Evolutionary conservation across 805 yeast genomes (phyloP).

Genomic region (Cyberlindnera lachancei): DNA sequence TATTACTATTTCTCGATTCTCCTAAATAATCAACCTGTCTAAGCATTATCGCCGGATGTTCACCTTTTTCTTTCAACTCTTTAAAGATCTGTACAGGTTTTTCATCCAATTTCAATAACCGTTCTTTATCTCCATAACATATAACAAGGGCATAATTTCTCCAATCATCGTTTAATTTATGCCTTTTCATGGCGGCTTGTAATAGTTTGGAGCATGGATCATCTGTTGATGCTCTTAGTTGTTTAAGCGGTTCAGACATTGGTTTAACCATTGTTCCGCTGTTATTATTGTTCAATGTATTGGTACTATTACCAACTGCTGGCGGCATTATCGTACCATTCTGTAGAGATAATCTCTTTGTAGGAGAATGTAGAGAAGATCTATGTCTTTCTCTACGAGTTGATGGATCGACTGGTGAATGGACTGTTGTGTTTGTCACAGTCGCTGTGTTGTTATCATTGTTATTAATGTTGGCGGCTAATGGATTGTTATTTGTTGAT

Average conservation of each 20-base stretch:
- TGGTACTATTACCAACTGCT: too few species aligned
- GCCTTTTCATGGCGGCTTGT: slow-evolving; percentile 83
- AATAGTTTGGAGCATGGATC: slow-evolving; percentile 87
- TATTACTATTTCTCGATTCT: slow-evolving; percentile 20
- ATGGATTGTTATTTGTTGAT: too few species aligned
- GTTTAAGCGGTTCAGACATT: slow-evolving; percentile 65
- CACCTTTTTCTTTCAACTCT: slow-evolving; percentile 76
- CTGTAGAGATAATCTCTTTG: too few species aligned
- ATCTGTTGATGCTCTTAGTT: slow-evolving; percentile 76
- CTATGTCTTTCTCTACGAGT: slow-evolving; percentile 3
- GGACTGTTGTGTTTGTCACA: too few species aligned
- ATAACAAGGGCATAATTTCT: slow-evolving; percentile 81
- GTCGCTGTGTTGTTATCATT: too few species aligned
- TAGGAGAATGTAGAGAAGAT: slow-evolving; percentile 12
- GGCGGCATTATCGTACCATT: too few species aligned
- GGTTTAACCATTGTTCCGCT: too few species aligned
- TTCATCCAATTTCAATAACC: slow-evolving; percentile 76
- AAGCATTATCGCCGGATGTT: slow-evolving; percentile 88
- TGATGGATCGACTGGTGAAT: slow-evolving; percentile 6
- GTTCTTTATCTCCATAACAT: slow-evolving; percentile 85
- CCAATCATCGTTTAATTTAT: slow-evolving; percentile 77
- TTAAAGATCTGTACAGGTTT: slow-evolving; percentile 82
- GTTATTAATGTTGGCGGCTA: too few species aligned
- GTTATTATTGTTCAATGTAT: too few species aligned
- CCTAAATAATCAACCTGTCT: slow-evolving; percentile 60